These are phyloP conservation scores for Rhizophagus sp. DNA, from an alignment of 192 early-diverging fungal species.

Conservation along the genomic window DNA sequence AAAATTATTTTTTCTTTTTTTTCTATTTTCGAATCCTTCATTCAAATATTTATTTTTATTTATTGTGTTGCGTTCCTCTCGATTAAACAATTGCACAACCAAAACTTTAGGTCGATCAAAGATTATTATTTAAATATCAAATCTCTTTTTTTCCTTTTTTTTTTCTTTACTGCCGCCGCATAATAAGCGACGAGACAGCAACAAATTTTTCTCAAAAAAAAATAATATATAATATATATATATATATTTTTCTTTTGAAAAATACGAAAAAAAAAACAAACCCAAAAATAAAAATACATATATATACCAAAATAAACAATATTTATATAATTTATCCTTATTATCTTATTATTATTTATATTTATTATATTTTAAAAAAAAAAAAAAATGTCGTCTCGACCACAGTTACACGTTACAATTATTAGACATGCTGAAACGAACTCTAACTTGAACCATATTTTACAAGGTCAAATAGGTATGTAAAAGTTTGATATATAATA, in stretches of 20 bases:
- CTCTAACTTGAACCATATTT: slow-evolving; percentile 26
- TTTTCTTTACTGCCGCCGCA: slow-evolving; percentile 1
- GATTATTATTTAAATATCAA: background rate
- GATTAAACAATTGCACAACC: no score
- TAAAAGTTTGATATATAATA: background rate
- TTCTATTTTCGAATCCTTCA: no score
- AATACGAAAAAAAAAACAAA: background rate
- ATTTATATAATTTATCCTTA: background rate
- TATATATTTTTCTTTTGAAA: background rate
- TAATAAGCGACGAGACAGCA: background rate
- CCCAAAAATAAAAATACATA: no score
- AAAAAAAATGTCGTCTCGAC: background rate
- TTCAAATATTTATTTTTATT: no score
- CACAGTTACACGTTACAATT: slow-evolving; percentile 19
- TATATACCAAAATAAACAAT: background rate
- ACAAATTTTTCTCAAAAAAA: no score
- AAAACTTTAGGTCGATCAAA: background rate
- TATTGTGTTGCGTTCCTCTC: no score
- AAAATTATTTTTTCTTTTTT: no score
- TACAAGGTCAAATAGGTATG: slow-evolving; percentile 28
- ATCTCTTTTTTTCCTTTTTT: background rate
- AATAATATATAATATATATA: background rate
- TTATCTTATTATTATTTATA: background rate
- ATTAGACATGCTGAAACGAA: slow-evolving; percentile 25
- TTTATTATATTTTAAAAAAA: background rate